Percentiles rank a stretch among this genome's conserved stretches.
phyloP scores from a whole-genome alignment of 176 grass and related monocot species.

The Themeda triandra region DNA sequence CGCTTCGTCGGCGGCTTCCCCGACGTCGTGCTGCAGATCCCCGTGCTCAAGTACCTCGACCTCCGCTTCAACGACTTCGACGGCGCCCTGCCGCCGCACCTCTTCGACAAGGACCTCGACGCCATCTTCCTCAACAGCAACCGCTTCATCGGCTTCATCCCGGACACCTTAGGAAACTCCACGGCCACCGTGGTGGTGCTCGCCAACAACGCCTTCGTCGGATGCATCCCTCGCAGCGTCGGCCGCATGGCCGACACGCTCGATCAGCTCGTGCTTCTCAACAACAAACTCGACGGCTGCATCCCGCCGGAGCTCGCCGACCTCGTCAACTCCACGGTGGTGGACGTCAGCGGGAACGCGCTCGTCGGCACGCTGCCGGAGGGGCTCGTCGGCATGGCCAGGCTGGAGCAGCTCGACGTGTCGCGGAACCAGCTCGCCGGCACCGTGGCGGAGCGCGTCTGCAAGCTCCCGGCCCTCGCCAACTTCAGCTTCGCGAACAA shows the following conservation, averaged over 20 bases:
- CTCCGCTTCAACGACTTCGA: slow-evolving; percentile 78
- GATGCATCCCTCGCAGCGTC: slow-evolving; percentile 62
- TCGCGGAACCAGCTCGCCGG: slow-evolving; percentile 53
- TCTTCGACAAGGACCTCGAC: slow-evolving; percentile 68
- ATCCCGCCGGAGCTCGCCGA: slow-evolving; percentile 46
- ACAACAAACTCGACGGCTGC: slow-evolving; percentile 61
- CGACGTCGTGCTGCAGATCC: slow-evolving; percentile 34
- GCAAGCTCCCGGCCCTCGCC: slow-evolving; percentile 33
- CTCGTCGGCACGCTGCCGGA: slow-evolving; percentile 47
- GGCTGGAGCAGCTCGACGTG: slow-evolving; percentile 50
- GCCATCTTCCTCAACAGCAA: slow-evolving; percentile 74
- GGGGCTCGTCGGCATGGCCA: slow-evolving; percentile 29
- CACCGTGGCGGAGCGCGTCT: slow-evolving; percentile 24
- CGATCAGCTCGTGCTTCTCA: slow-evolving; percentile 53
- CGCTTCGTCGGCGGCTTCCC: slow-evolving; percentile 74
- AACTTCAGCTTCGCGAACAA: slow-evolving; percentile 73
- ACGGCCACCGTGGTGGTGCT: slow-evolving; percentile 53
- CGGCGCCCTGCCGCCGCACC: slow-evolving; percentile 40
- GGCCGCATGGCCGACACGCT: slow-evolving; percentile 64
- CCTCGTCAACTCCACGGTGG: slow-evolving; percentile 40
- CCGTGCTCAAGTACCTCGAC: slow-evolving; percentile 64
- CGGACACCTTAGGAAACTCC: slow-evolving; percentile 57
- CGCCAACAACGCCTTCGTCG: slow-evolving; percentile 58
- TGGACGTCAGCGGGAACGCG: slow-evolving; percentile 47
- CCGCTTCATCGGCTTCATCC: slow-evolving; percentile 52